Base-by-base conservation (phyloP, 1,284 basidiomycete species). In the Thelephora terrestris region DNA sequence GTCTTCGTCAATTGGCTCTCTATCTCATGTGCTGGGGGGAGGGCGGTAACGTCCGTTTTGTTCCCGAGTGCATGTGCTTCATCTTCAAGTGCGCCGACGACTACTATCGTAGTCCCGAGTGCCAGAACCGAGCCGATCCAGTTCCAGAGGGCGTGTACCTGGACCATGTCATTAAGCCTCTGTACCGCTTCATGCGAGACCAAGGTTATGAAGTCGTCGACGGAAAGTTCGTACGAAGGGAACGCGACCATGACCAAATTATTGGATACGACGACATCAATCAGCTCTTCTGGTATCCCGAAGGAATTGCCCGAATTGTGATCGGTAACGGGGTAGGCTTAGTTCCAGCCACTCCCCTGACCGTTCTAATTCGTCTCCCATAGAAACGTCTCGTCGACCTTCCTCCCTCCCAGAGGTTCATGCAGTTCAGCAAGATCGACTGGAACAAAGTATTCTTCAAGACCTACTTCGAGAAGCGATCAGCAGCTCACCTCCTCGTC, bases 61-160 rank as follows among this genome's bases (percentile, higher is more conserved):
- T 91, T 35, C 94, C 96, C 21, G 95, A 99, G 64, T 93, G 90
- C 61, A 71, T 99, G 48, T 98, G 95, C 72, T 99, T 98, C 79
- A 95, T 99, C 66, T 99, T 99, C 85, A 99, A 99, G 71, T 99
- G 95, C 61, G 95, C 96, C 47, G 95, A 99, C 67, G 95, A 99
- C 71, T 99, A 98, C 67, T 99, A 99, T 67, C 91, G 95, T 55
- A 94, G 91, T 51, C 85, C 94, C 32, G 96, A 99, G 66, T 99
- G 95, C 65, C 96, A 99, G 71, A 96, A 92, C 70, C 74, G 85
- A 55, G 71, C 92, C 48, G 96, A 99, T 52, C 86, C 94, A 12
- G 91, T 98, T 2, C 90, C 91, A 4, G 96, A 99, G 61, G 95
- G 95, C 43, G 71, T 99, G 25, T 99, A 95, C 66, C 79, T 99